A percentile compares a stretch with the other conserved stretches of the same genome.
Conservation (phyloP, 164 flowering plant genomes). For the Umbellularia californica region DNA sequence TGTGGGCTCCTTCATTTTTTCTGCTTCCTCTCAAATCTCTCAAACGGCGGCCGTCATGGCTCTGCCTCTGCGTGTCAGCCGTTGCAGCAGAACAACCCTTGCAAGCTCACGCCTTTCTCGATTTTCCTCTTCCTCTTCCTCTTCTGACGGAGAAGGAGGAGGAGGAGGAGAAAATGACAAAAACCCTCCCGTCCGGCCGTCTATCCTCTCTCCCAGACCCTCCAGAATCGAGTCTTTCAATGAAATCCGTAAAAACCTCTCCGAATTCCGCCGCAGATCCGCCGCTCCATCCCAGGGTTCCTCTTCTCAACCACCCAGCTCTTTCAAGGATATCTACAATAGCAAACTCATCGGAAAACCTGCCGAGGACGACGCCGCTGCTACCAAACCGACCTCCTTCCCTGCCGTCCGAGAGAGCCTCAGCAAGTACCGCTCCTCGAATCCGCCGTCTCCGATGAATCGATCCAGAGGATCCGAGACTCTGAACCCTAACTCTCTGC, state of each 20-base stretch:
- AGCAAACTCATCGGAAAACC: constrained; percentile 21
- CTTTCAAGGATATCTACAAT: constrained; percentile 47
- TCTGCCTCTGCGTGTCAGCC: too few species aligned
- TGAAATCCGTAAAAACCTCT: constrained; percentile 49
- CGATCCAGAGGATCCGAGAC: not conserved
- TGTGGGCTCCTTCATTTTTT: too few species aligned
- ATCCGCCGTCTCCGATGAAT: not conserved
- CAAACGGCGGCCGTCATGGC: too few species aligned
- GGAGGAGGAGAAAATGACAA: too few species aligned
- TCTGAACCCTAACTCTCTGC: constrained; percentile 18
- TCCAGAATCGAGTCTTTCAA: constrained; percentile 24
- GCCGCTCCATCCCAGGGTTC: constrained; percentile 22
- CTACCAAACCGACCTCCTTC: constrained; percentile 9
- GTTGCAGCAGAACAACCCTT: too few species aligned
- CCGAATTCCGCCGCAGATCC: constrained; percentile 45
- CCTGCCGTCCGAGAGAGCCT: constrained; percentile 37
- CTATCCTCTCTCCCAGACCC: constrained; percentile 9
- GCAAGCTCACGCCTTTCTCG: too few species aligned
- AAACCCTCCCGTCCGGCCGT: not conserved
- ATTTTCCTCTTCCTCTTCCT: too few species aligned
- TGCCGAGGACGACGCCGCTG: not conserved
- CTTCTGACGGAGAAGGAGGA: too few species aligned
- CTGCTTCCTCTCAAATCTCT: too few species aligned
- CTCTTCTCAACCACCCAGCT: constrained; percentile 13
- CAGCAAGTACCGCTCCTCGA: constrained; percentile 15